These are phyloP conservation scores for Cylindrotheca closterium DNA, from an alignment of 108 stramenopile species.

Conservation along the genomic window DNA sequence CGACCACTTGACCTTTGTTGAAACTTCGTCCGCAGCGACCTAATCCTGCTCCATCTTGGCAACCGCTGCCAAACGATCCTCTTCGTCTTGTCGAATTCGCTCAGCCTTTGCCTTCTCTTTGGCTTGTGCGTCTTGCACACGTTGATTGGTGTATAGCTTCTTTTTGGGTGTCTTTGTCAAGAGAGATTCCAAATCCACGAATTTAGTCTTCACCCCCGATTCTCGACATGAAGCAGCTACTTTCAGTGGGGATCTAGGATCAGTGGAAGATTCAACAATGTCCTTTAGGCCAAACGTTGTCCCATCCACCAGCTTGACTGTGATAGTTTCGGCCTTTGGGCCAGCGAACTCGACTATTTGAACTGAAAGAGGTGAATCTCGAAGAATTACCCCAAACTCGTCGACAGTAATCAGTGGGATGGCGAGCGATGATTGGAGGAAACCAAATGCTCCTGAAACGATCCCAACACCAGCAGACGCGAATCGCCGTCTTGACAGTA, in stretches of 20 bases:
- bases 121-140: conserved; percentile 69
- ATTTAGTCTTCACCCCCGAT: conserved; percentile 62
- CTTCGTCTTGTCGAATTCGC: conserved; percentile 73
- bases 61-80: conserved; percentile 59
- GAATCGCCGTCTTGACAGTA: not conserved
- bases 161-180: conserved; percentile 50
- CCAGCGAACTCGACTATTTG: conserved; percentile 74
- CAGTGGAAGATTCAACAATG: conserved; percentile 63
- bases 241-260: conserved; percentile 78
- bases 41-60: conserved; percentile 36
- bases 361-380: conserved; percentile 64
- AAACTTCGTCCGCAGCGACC: too few species aligned
- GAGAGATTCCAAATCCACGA: conserved; percentile 51
- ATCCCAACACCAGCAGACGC: not conserved
- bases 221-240: conserved; percentile 69
- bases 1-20: too few species aligned
- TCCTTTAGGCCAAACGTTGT: conserved; percentile 77
- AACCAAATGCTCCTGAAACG: not conserved
- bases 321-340: conserved; percentile 61
- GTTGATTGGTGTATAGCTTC: conserved; percentile 70
- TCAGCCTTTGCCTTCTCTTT: conserved; percentile 57
- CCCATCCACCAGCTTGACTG: conserved; percentile 73
- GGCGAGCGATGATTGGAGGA: conserved; percentile 23
- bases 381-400: conserved; percentile 71
- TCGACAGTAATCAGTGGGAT: conserved; percentile 69